phyloP scores from a whole-genome alignment of 306 rosid species.

The Dryas alaskensis region DNA sequence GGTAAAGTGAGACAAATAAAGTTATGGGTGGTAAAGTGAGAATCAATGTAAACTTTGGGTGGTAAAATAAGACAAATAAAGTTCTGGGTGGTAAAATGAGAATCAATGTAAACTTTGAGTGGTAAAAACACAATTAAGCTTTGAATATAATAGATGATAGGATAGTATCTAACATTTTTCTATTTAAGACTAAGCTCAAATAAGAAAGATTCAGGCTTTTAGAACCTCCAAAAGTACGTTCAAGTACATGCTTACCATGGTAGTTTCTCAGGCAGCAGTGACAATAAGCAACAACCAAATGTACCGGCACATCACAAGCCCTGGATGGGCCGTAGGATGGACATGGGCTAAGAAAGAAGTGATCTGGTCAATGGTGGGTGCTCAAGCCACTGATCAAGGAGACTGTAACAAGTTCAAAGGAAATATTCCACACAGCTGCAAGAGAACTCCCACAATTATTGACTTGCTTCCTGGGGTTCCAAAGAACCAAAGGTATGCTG shows the following conservation, averaged over 20 bases:
- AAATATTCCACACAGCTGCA: conserved; percentile 67
- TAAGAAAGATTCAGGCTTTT: no score
- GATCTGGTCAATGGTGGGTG: conserved; percentile 74
- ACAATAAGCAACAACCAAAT: conserved; percentile 65
- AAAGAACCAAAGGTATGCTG: conserved; percentile 48
- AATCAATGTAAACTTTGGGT: no score
- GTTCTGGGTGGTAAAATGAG: no score
- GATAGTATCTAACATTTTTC: no score
- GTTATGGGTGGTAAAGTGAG: no score
- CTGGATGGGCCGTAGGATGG: conserved; percentile 81
- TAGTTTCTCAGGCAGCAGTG: conserved; percentile 50
- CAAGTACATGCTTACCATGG: neutral
- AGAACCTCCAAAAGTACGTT: neutral
- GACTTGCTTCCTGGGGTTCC: conserved; percentile 72
- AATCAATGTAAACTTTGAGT: no score
- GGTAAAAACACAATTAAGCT: no score
- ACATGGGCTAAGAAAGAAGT: conserved; percentile 82
- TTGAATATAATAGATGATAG: no score
- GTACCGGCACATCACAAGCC: conserved; percentile 54
- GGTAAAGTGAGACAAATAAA: no score
- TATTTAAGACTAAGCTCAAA: no score
- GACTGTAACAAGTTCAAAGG: conserved; percentile 72
- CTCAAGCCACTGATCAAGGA: conserved; percentile 84
- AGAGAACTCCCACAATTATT: conserved; percentile 56
- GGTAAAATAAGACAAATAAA: no score